A percentile compares a stretch with the other conserved stretches of the same genome.
Evolutionary conservation across 352 stramenopile genomes (phyloP).

Genomic region (Discostella stelligera): DNA sequence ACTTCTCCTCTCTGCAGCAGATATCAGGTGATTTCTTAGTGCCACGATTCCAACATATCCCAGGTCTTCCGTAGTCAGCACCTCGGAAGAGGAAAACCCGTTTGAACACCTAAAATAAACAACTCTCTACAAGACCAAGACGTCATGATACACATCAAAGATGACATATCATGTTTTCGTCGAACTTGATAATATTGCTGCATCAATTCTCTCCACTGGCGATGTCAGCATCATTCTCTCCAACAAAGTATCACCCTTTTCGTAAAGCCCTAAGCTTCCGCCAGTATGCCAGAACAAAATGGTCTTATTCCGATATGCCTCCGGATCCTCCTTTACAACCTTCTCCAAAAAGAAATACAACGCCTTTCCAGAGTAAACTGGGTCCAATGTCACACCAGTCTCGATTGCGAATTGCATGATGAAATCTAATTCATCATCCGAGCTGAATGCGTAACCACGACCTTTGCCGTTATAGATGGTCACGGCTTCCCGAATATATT

Average conservation of each 20-base stretch:
- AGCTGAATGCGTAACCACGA: slow-evolving; percentile 51
- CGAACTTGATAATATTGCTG: slow-evolving; percentile 1
- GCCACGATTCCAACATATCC: too few relatives aligned
- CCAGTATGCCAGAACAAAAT: slow-evolving; percentile 66
- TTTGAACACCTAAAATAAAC: too few relatives aligned
- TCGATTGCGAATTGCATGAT: slow-evolving; percentile 54
- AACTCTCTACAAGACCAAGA: too few relatives aligned
- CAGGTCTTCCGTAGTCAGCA: too few relatives aligned
- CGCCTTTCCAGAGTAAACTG: slow-evolving; percentile 64
- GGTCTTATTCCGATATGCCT: slow-evolving; percentile 72
- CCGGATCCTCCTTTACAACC: slow-evolving; percentile 42
- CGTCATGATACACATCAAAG: too few relatives aligned
- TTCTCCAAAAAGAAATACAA: slow-evolving; percentile 44
- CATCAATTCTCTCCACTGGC: slow-evolving; percentile 58
- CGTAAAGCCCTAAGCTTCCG: slow-evolving; percentile 86
- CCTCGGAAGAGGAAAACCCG: too few relatives aligned
- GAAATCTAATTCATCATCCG: slow-evolving; percentile 49
- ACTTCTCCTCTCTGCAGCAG: too few relatives aligned
- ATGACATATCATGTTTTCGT: too few relatives aligned
- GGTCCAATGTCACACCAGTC: slow-evolving; percentile 61
- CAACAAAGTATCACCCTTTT: slow-evolving; percentile 86
- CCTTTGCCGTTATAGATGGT: slow-evolving; percentile 50
- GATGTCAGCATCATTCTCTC: slow-evolving; percentile 37
- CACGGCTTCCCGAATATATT: slow-evolving; percentile 40
- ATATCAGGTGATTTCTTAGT: too few relatives aligned